Base-by-base conservation (phyloP, 2,329 filamentous ascomycete species). In the Achaetomium macrosporum region DNA sequence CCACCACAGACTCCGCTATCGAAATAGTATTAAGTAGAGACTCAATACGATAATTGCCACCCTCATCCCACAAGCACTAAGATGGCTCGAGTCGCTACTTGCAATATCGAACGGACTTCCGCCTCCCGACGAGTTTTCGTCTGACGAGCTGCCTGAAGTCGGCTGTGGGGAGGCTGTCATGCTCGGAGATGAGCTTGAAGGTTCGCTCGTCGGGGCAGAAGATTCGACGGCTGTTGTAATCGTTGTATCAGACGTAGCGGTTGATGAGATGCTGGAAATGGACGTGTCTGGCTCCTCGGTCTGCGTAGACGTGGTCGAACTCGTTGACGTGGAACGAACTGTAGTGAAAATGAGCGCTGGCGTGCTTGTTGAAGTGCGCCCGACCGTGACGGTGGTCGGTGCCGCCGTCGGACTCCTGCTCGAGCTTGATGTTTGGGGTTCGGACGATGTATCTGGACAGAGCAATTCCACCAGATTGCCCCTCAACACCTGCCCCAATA, bases 391-490 rank as follows among this genome's bases (percentile, higher is more conserved):
- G 19, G 35, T 44, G 17, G 36, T 51, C 5, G 45, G 16, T 20
- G 40, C 29, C 17, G 47, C 25, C 8, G 50, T 42, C n/a, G 46
- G 17, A 9, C 29, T 44, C 20, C 13, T 29, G 25, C 49, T 47
- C 9, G 37, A 33, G 15, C 17, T 48, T 17, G 51, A 37, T 11
- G 30, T 40, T 45, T 44, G 6, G 10, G 45, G 20, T 33, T 40
- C 44, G 12, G 51, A 36, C 17, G 37, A 39, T 35, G 42, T 52
- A 39, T 36, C 51, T 42, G 59, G 56, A 48, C 73, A 76, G 5
- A 75, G 59, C 2, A 69, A 57, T 7, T 60, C 58, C n/a, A 70
- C 63, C 7, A 75, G 62, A 33, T 68, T 64, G 3, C 70, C 72
- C 17, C 59, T 53, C 49, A 72, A 60, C 1, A 67, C 70, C 36